Evolutionary conservation across 768 basidiomycete species (phyloP), one percentile per base, ranked within the genome.

Genomic region (Tephrocybe sp.): DNA sequence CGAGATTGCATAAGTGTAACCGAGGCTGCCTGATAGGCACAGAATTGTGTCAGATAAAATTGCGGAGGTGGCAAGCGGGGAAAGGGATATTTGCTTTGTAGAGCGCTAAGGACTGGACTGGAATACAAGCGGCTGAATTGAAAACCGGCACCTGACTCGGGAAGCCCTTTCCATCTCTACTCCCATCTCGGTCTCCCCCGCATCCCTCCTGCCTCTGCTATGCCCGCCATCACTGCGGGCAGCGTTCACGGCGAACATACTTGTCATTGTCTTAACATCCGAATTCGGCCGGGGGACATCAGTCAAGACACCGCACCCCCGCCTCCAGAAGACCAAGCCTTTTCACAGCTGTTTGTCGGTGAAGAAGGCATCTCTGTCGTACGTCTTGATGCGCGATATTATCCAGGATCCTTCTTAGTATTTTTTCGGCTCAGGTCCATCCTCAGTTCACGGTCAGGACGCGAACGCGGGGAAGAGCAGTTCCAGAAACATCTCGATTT

Each of bases 251-350:
- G 55, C 46, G 55, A 49, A 3, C 81, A 76, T 68, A 74, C 87
- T 48, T 90, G 88, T 66, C 77, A 70, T 62, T 90, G 88, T 59
- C 78, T 90, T 52, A 90, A 90, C 61, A 74, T 90, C 40, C 80
- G 78, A 55, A 76, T 89, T 53, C 68, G 65, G 39, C 63, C 73
- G 8, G 65, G 65, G 22, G 68, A 67, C 34, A 56, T 72, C 11
- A 62, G 70, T 11, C 52, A 64, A 17, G 51, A 60, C 26, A 63
- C 68, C 38, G 66, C 72, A 50, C 67, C 70, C 43, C 69, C 43
- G 66, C 72, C 52, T 65, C 69, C 46, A 46, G 46, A 58, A 55
- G 71, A 73, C 61, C 59, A 69, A 7, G 71, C 76, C 39, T 87
- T 80, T 65, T 63, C 63, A 16, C 73, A 74, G 50, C 72, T 86